These are phyloP conservation scores for Cytospora schulzeri DNA, from an alignment of 2,329 filamentous ascomycete species.

Conservation along the genomic window DNA sequence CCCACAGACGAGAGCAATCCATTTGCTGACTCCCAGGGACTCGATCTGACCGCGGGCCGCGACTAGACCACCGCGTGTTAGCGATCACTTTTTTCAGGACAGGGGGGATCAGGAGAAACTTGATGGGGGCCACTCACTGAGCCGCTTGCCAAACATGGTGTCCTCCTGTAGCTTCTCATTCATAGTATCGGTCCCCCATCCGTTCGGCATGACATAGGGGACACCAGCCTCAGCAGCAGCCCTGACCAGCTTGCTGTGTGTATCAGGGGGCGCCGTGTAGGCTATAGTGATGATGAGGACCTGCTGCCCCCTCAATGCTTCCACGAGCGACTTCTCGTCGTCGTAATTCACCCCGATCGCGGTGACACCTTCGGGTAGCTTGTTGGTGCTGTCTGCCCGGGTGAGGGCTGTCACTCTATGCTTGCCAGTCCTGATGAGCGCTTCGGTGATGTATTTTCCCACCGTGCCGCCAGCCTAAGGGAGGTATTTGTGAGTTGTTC, in stretches of 20 bases:
- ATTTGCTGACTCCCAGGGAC: constrained; percentile 35
- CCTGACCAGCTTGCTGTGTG: constrained; percentile 42
- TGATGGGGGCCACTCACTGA: constrained; percentile 29
- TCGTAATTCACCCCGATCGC: constrained; percentile 50
- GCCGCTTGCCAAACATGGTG: not conserved
- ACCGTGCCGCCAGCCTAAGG: constrained; percentile 32
- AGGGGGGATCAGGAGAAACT: too few species aligned
- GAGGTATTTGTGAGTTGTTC: not conserved
- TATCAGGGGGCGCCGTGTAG: constrained; percentile 39
- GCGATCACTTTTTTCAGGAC: too few species aligned
- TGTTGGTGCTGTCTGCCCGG: constrained; percentile 44
- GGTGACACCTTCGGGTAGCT: constrained; percentile 43
- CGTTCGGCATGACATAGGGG: constrained; percentile 50
- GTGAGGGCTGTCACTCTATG: constrained; percentile 54
- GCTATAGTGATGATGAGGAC: constrained; percentile 44
- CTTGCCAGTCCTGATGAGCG: constrained; percentile 46
- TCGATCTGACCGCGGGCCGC: constrained; percentile 42
- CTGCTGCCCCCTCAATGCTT: constrained; percentile 38
- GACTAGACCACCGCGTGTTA: not conserved
- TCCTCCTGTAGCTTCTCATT: constrained; percentile 23
- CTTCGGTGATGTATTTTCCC: constrained; percentile 31
- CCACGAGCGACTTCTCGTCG: constrained; percentile 37
- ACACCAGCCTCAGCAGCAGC: constrained; percentile 48
- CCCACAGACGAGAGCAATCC: constrained; percentile 43
- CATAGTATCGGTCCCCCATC: constrained; percentile 35